These are phyloP conservation scores for Penicillium sp. DNA, from an alignment of 2,329 filamentous ascomycete genomes.

Conservation along the genomic window DNA sequence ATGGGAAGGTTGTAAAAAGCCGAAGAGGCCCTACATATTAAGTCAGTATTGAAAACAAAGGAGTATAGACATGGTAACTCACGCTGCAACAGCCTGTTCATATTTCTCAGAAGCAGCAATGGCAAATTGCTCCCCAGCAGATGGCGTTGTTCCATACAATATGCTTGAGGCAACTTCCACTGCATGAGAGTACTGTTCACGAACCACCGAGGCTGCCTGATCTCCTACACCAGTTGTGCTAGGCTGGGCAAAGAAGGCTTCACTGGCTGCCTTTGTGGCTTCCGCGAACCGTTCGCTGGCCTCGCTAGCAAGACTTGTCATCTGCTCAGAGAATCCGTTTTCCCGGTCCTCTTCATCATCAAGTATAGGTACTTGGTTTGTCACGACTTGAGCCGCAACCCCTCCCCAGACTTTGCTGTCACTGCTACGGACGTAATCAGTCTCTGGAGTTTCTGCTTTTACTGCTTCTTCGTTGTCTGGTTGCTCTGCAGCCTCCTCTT, in stretches of 20 bases:
- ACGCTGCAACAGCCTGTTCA: constrained; percentile 55
- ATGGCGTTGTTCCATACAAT: constrained; percentile 49
- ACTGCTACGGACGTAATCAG: neutral
- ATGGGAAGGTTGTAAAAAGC: constrained; percentile 56
- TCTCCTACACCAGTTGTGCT: constrained; percentile 47
- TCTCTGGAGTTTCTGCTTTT: neutral
- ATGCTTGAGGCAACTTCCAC: constrained; percentile 55
- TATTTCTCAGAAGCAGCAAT: constrained; percentile 54
- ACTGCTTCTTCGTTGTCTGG: neutral
- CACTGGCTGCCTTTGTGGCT: constrained; percentile 53
- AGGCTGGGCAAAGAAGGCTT: constrained; percentile 49
- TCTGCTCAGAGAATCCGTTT: constrained; percentile 47
- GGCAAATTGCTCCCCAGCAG: constrained; percentile 43
- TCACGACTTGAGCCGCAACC: constrained; percentile 50
- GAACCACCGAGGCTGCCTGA: constrained; percentile 51
- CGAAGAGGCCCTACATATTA: constrained; percentile 46
- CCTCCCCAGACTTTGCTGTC: constrained; percentile 51
- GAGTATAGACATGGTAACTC: constrained; percentile 25
- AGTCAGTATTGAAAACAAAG: constrained; percentile 13
- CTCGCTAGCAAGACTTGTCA: constrained; percentile 50
- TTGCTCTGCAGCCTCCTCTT: neutral
- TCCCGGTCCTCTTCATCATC: constrained; percentile 50
- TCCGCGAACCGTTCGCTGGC: constrained; percentile 52
- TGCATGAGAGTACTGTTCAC: constrained; percentile 55
- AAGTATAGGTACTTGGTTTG: constrained; percentile 44